Evolutionary conservation across 305 asterid species (phyloP), one percentile per base, ranked within the genome.

Genomic region (Solanum hybrid): DNA sequence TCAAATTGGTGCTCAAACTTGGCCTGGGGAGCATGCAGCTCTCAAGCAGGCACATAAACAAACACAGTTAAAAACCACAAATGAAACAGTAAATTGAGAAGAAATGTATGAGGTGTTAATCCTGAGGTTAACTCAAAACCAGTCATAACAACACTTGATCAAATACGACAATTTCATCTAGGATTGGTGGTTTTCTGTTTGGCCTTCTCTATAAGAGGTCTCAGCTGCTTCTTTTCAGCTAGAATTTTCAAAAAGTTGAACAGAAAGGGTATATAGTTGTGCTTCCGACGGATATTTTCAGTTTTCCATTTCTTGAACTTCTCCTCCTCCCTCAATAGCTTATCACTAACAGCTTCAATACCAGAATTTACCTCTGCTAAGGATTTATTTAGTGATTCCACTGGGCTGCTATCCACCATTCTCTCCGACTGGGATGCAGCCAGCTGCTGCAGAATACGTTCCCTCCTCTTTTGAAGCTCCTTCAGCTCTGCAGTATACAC

Each of bases 191-290:
- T 92, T 92, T 96, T 96, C 94, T 96, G 98, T 91, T 95, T 97
- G 89, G 99, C 99, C 95, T 96, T 97, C 78, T 96, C 99, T 77
- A 97, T 96, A 89, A 97, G 97, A 91, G 99, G 99, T 92, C 99
- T 96, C 94, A 96, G 93, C 95, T 96, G 98, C 95, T 97, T 96
- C 97, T 97, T 97, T 90, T 97, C 99, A 22, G 99, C 99, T 87
- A 97, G 99, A 83, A 96, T 92, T 97, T 97, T 97, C 93, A 97
- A 89, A 89, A 97, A 97, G 97, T 97, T 97, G 94, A 96, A 97
- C 93, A 97, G 90, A 91, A 97, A 97, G 1, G 99, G 99, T 29
- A 96, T 97, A 86, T 96, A 96, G 84, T 97, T 97, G 92, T 97
- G 99, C 95, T 96, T 97, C 39, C 99, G 90, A 22, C 99, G 94